Evolutionary conservation across 1,284 basidiomycete genomes (phyloP).

Genomic region (Cutaneotrichosporon dermatis): DNA sequence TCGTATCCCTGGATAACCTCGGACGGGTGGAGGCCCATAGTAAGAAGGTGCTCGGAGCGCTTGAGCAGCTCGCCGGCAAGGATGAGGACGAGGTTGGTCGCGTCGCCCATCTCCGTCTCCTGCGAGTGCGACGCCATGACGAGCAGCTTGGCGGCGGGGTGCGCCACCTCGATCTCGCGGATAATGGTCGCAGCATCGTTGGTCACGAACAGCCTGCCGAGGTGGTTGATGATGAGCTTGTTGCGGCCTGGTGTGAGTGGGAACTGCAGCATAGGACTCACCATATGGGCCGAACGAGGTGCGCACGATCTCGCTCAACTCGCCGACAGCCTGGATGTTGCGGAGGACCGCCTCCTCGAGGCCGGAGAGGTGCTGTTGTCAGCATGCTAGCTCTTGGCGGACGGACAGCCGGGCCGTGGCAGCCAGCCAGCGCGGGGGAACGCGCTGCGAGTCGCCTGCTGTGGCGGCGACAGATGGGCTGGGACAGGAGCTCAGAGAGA

Average conservation of each 20-base stretch:
- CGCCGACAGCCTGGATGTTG: conserved; percentile 91
- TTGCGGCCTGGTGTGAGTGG: conserved; percentile 64
- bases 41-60: conserved; percentile 83
- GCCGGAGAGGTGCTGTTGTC: conserved; percentile 69
- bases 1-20: conserved; percentile 95
- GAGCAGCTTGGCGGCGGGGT: conserved; percentile 93
- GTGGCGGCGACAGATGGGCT: too few species aligned
- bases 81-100: conserved; percentile 93
- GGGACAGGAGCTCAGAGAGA: too few species aligned
- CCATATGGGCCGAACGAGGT: conserved; percentile 96
- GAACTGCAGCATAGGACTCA: conserved; percentile 47
- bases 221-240: conserved; percentile 93
- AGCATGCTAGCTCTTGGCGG: not conserved
- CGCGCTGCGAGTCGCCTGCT: too few species aligned
- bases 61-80: conserved; percentile 93
- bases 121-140: conserved; percentile 98
- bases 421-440: too few species aligned
- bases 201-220: conserved; percentile 92
- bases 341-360: conserved; percentile 89
- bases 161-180: conserved; percentile 94
- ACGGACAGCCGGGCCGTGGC: too few species aligned
- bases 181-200: conserved; percentile 99
- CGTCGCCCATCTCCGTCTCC: conserved; percentile 97
- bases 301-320: conserved; percentile 90
- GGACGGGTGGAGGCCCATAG: conserved; percentile 95